Conservation (phyloP, 805 yeast genomes). For the Jamesozyma hellenica region DNA sequence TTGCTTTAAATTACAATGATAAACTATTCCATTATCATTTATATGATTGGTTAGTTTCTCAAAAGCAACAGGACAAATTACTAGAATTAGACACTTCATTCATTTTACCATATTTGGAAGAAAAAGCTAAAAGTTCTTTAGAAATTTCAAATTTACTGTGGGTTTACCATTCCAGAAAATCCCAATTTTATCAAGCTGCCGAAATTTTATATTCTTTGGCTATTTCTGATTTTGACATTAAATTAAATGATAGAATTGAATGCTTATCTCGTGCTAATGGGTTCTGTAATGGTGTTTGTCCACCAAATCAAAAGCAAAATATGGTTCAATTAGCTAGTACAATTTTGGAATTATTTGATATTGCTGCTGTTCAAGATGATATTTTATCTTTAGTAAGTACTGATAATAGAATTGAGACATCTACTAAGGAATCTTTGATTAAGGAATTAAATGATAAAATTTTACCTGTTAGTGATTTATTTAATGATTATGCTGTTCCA, state of each 20-base stretch:
- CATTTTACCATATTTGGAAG: constrained; percentile 66
- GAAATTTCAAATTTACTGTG: constrained; percentile 76
- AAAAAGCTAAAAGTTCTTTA: constrained; percentile 51
- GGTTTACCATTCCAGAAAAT: constrained; percentile 79
- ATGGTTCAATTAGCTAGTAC: constrained; percentile 59
- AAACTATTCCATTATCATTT: constrained; percentile 83
- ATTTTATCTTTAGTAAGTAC: constrained; percentile 34
- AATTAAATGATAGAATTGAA: constrained; percentile 69
- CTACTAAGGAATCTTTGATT: constrained; percentile 42
- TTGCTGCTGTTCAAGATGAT: constrained; percentile 71
- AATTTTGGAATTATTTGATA: constrained; percentile 74
- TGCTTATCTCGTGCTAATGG: constrained; percentile 87
- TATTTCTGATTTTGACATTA: constrained; percentile 57
- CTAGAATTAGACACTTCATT: constrained; percentile 75
- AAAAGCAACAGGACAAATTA: constrained; percentile 66
- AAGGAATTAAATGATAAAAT: constrained; percentile 53
- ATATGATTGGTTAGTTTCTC: constrained; percentile 82
- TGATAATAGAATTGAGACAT: constrained; percentile 39
- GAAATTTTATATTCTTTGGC: constrained; percentile 65
- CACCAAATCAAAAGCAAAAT: constrained; percentile 65
- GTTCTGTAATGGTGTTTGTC: constrained; percentile 75
- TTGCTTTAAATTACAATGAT: constrained; percentile 67
- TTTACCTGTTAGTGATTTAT: constrained; percentile 64
- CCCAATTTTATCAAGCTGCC: constrained; percentile 76
- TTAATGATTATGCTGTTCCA: constrained; percentile 80